Conservation (phyloP, 176 grass and related monocot genomes). For the Pharus latifolius region DNA sequence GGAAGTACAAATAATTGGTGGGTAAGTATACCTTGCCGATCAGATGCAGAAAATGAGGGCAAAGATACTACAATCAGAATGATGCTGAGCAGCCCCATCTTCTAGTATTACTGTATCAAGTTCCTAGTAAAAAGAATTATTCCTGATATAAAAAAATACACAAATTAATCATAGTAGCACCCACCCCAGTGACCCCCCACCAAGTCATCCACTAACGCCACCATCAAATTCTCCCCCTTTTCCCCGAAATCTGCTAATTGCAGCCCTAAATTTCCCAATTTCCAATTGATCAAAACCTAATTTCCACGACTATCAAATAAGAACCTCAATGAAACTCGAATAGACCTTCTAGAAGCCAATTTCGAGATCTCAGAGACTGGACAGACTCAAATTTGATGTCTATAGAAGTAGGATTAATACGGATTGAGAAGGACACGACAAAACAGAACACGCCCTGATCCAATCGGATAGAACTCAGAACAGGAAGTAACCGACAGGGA, state of each 20-base stretch:
- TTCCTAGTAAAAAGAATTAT: neutral
- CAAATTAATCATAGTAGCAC: neutral
- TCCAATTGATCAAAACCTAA: neutral
- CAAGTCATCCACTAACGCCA: too few relatives aligned
- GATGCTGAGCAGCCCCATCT: constrained; percentile 39
- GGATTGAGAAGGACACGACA: too few relatives aligned
- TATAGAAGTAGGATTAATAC: too few relatives aligned
- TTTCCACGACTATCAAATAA: neutral
- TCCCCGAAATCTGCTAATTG: neutral
- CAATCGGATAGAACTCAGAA: too few relatives aligned
- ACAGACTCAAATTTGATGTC: neutral
- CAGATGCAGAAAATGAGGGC: constrained; percentile 32
- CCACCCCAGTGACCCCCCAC: neutral
- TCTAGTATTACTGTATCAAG: neutral
- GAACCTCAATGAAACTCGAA: neutral
- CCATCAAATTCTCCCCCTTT: too few relatives aligned
- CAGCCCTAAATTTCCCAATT: too few relatives aligned
- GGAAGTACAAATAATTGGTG: neutral
- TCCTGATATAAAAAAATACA: neutral
- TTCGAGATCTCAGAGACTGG: neutral
- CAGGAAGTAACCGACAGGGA: too few relatives aligned
- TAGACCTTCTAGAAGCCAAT: neutral
- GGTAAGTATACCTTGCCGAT: constrained; percentile 43
- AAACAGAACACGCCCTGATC: too few relatives aligned
- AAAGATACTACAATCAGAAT: constrained; percentile 26